Evolutionary conservation across 208 protist species (phyloP), one percentile per base, ranked within the genome.

Genomic region (Leishmania arabica): DNA sequence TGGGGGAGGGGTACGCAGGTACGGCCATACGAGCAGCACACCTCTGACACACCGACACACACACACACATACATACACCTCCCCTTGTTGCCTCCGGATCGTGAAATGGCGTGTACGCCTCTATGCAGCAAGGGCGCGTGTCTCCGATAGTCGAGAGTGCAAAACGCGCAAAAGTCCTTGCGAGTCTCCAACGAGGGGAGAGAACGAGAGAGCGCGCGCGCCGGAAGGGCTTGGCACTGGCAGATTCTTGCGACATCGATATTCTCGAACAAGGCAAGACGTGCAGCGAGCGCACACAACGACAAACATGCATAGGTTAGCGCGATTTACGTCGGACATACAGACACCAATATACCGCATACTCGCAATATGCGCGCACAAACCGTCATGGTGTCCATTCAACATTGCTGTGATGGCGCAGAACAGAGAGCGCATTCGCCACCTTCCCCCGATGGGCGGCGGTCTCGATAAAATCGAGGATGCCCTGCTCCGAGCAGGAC

Each of bases 381-480:
- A 56, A 24, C 75, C 34, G 53, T 80, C 86, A 92, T 21, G 88
- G 79, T 1, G 77, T 85, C 92, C 89, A 94, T 37, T 89, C 83
- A 19, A 94, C 80, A 53, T 84, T 88, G 73, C n/a, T 82, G 84
- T 68, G 82, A 78, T 77, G 76, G 64, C 42, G 77, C 13, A 96
- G 75, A n/a, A 87, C 84, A 19, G 82, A 53, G 47, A 95, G 68
- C 1, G 87, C 89, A 40, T 88, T 80, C 2, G 78, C 68, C 4
- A 91, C 81, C 60, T 91, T 78, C 0, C 84, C 87, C 54, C 94
- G 90, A 13, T 85, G 68, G 0, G 86, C 90, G 0, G 87, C 83
- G 0, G 81, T 72, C 19, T 93, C 88, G 2, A 96, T 70, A 24
- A 95, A 84, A 71, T 84, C 69, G 4, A 91, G 77, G 42, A 93